Evolutionary conservation across 306 rosid species (phyloP).

Genomic region (Leucaena leucocephala): DNA sequence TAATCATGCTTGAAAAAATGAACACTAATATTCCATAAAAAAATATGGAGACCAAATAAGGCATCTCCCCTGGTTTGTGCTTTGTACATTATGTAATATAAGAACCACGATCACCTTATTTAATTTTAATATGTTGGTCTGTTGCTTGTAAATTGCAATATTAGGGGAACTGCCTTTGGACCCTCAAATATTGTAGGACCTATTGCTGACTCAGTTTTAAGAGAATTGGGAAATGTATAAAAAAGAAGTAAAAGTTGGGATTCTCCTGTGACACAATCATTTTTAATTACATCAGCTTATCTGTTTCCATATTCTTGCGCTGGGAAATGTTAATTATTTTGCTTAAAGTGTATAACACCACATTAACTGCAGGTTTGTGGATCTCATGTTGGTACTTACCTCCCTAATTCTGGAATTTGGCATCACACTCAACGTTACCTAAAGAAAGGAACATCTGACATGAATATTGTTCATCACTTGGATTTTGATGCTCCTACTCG

Average conservation of each 20-base stretch:
- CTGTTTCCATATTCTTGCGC: slow-evolving; percentile 15
- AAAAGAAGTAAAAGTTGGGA: not conserved
- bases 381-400: slow-evolving; percentile 91
- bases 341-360: slow-evolving; percentile 20
- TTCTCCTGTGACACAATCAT: too few species aligned
- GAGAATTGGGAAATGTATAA: not conserved
- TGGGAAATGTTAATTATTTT: slow-evolving; percentile 8
- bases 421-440: slow-evolving; percentile 86
- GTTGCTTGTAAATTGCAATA: slow-evolving; percentile 2
- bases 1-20: not conserved
- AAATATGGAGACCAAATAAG: not conserved
- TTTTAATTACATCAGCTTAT: slow-evolving; percentile 9
- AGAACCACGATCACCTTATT: not conserved
- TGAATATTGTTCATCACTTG: slow-evolving; percentile 77
- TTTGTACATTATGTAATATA: not conserved
- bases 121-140: not conserved
- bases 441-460: slow-evolving; percentile 65
- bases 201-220: not conserved
- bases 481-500: slow-evolving; percentile 99
- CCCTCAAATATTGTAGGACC: not conserved
- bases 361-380: slow-evolving; percentile 74
- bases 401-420: slow-evolving; percentile 93
- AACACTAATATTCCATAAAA: not conserved
- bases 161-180: not conserved
- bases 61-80: not conserved